Percentiles rank a stretch among this genome's conserved stretches.
These are phyloP conservation scores for Ophiostoma montium DNA, from an alignment of 2,329 filamentous ascomycete genomes.

Conservation along the genomic window DNA sequence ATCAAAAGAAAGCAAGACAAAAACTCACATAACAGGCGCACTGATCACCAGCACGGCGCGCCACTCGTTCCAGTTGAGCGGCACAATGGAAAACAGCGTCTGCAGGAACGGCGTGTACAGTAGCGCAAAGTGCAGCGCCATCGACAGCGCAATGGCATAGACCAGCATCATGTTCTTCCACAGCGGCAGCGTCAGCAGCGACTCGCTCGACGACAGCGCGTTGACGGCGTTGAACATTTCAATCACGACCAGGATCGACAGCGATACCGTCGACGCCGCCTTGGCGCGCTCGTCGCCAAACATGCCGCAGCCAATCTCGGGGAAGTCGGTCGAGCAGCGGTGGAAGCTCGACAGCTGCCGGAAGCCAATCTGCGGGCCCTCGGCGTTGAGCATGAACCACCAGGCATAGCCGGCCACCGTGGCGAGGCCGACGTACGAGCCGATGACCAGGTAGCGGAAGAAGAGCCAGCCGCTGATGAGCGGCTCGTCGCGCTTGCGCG, in stretches of 20 bases:
- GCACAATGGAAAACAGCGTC: slow-evolving; percentile 77
- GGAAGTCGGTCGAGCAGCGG: slow-evolving; percentile 71
- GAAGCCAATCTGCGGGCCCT: slow-evolving; percentile 84
- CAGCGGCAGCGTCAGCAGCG: slow-evolving; percentile 80
- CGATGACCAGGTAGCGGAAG: slow-evolving; percentile 93
- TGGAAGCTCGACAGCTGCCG: slow-evolving; percentile 88
- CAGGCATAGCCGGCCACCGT: slow-evolving; percentile 97
- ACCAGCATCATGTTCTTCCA: slow-evolving; percentile 99
- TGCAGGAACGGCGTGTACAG: slow-evolving; percentile 87
- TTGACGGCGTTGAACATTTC: slow-evolving; percentile 99
- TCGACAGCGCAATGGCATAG: slow-evolving; percentile 82
- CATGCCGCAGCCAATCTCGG: slow-evolving; percentile 83
- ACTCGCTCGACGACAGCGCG: slow-evolving; percentile 88
- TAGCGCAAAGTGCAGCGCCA: slow-evolving; percentile 88
- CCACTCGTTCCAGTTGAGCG: slow-evolving; percentile 79
- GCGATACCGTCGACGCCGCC: slow-evolving; percentile 80
- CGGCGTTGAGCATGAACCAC: slow-evolving; percentile 97
- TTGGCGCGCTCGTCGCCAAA: slow-evolving; percentile 78
- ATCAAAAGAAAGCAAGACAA: background rate
- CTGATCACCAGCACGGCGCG: slow-evolving; percentile 80
- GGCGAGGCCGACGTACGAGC: slow-evolving; percentile 83
- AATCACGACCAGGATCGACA: slow-evolving; percentile 88
- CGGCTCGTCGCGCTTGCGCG: slow-evolving; percentile 81
- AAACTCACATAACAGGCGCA: slow-evolving; percentile 76
- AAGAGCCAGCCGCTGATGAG: slow-evolving; percentile 94